Evolutionary conservation across 108 stramenopile genomes (phyloP), one percentile per base, ranked within the genome.

Genomic region (Cyclotella choctawhatcheeana): DNA sequence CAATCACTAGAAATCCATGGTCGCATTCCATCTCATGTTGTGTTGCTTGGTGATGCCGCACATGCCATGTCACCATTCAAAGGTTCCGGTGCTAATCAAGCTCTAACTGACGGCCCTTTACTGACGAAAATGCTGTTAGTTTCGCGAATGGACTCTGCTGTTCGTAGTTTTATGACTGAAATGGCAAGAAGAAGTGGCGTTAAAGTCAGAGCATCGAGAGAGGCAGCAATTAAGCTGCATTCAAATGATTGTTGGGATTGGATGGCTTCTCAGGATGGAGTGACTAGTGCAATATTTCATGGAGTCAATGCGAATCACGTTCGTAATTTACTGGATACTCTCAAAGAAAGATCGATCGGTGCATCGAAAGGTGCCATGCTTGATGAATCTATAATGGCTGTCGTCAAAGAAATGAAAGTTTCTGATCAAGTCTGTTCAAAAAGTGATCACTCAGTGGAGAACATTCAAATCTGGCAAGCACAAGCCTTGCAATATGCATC

Each of bases 81-180:
- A 66, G 97, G 97, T 53, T 92, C 93, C 58, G 97, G 97, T 14
- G 95, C 95, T 35, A 96, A 97, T 73, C 94, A 96, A 74, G 93
- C 95, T 0, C 73, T 97, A 50, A 58, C 82, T 16, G 97, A 97
- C 67, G 97, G 94, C 2, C 89, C 88, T 12, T 60, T 92, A 16
- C 70, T 95, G 68, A 86, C 86, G 5, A 47, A 67, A 24, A 92
- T 89, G 86, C 67, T 93, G 59, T 54, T 60, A 14, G 73, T 65
- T 48, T 70, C 89, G 0, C 81, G 77, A 40, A 31, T 86, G 1
- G 86, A 90, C 22, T 79, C 88, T 0, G 89, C 92, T 6, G 65
- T 89, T 20, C 73, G 85, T 24, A 77, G 84, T 16, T 89, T 86
- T 70, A 84, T 86, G 86, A 69, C 88, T 44, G 89, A 93, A 71